A percentile compares a stretch with the other conserved stretches of the same genome.
phyloP scores from a whole-genome alignment of 2,329 filamentous ascomycete species.

The Sporothrix inflata region DNA sequence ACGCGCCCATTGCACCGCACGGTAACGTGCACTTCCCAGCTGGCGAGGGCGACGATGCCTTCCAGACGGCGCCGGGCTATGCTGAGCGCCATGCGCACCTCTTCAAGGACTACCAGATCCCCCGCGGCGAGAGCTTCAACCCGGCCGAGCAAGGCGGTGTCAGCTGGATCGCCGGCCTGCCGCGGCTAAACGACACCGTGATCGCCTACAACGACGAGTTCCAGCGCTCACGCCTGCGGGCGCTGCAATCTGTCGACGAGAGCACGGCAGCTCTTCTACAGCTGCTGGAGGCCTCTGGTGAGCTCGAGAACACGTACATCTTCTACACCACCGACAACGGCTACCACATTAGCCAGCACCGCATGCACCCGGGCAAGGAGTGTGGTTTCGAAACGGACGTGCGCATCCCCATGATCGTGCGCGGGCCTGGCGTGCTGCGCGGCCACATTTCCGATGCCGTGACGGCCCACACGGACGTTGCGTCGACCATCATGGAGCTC shows the following conservation, averaged over 20 bases:
- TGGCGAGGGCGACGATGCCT: conserved; percentile 19
- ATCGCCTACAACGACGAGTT: conserved; percentile 55
- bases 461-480: conserved; percentile 65
- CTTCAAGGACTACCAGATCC: conserved; percentile 62
- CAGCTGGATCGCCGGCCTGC: conserved; percentile 50
- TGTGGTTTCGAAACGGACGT: conserved; percentile 63
- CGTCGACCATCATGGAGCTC: conserved; percentile 57
- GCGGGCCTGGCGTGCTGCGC: conserved; percentile 57
- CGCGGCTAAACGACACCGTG: conserved; percentile 46
- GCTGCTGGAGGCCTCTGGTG: conserved; percentile 51
- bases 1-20: conserved; percentile 70
- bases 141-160: conserved; percentile 54
- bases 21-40: conserved; percentile 48
- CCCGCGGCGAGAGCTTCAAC: conserved; percentile 68
- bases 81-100: conserved; percentile 63
- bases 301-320: conserved; percentile 63
- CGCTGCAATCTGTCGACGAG: conserved; percentile 59
- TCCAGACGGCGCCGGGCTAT: conserved; percentile 46
- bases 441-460: conserved; percentile 45
- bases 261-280: conserved; percentile 52
- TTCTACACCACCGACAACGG: conserved; percentile 63
- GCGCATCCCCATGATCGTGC: conserved; percentile 61
- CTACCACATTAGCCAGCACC: conserved; percentile 60
- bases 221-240: conserved; percentile 54
- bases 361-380: conserved; percentile 60